Percentiles rank a stretch among this genome's conserved stretches.
Evolutionary conservation across 2,329 filamentous ascomycete species (phyloP).

Genomic region (Trichoderma pleuroti): DNA sequence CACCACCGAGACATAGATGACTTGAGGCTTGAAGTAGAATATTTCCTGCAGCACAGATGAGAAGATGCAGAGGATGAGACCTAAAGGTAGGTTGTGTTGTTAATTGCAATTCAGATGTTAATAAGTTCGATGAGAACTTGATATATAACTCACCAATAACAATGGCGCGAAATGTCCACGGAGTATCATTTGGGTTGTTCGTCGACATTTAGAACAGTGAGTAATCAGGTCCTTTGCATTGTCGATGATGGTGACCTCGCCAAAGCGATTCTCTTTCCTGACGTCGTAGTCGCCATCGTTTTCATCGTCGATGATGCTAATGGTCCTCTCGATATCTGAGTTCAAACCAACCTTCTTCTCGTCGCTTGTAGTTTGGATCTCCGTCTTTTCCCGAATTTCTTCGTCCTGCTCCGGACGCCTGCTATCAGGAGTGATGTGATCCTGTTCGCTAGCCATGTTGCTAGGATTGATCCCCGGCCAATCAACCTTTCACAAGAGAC

Average conservation of each 20-base stretch:
- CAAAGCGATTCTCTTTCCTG: background rate
- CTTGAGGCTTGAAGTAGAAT: background rate
- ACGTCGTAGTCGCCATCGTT: background rate
- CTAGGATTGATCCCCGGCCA: background rate
- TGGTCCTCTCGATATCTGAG: background rate
- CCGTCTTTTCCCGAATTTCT: background rate
- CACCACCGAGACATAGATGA: background rate
- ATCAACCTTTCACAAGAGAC: background rate
- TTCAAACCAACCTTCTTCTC: background rate
- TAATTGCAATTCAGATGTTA: background rate
- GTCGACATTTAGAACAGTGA: background rate
- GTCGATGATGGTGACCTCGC: background rate
- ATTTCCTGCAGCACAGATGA: background rate
- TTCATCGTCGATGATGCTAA: background rate
- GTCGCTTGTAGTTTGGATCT: background rate
- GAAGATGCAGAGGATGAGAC: background rate
- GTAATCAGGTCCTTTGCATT: background rate
- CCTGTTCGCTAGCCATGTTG: background rate
- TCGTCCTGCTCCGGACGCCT: background rate
- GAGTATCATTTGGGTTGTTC: background rate
- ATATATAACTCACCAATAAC: background rate
- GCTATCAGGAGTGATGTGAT: background rate
- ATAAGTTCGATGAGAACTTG: background rate
- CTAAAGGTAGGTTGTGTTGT: rapidly evolving
- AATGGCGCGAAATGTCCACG: background rate